Base-by-base conservation (phyloP, 2,329 filamentous ascomycete genomes). In the Colletotrichum sansevieriae region DNA sequence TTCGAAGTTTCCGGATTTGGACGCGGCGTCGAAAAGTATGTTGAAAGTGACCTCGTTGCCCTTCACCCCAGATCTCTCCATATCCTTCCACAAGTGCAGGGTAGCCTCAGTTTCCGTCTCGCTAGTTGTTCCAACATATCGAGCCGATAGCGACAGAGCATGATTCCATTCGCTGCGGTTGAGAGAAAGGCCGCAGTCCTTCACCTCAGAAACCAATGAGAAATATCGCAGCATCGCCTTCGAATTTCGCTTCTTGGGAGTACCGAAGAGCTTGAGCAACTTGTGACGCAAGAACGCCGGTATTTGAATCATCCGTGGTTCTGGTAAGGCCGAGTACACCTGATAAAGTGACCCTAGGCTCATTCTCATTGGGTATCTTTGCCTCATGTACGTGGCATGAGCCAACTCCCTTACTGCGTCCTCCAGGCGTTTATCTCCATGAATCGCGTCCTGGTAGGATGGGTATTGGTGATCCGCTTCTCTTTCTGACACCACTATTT, bases 11-110 rank as follows among this genome's bases (percentile, higher is more conserved):
- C 92, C 92, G 0, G 93, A 90, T 78, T 96, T 97, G 73, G 93
- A 88, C 1, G 96, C 94, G 11, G 94, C 87, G 75, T 98, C 92
- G 74, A 97, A 98, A 12, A 99, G 85, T 54, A 98, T 92, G 76
- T 96, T 97, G 79, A 99, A 97, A 0, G 95, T 97, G n/a, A 94
- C 91, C 56, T 89, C 85, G 73, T 92, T 92, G 41, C 87, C 90
- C 72, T 82, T 81, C 13, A 94, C 78, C 1, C 87, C 86, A 2
- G 90, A 90, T 54, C 87, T 85, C 78, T 99, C 96, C 94, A 98
- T 98, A 74, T 96, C 90, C 72, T 88, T 90, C 95, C 95, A 99
- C 25, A 97, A 80, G 55, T 89, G 87, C 52, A 99, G 83, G 0
- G 93, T 90, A 5, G 88, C 86, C 78, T 92, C 83, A 49, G 93